Conservation (phyloP, 2,329 filamentous ascomycete genomes). For the Alternaria tenuissima region DNA sequence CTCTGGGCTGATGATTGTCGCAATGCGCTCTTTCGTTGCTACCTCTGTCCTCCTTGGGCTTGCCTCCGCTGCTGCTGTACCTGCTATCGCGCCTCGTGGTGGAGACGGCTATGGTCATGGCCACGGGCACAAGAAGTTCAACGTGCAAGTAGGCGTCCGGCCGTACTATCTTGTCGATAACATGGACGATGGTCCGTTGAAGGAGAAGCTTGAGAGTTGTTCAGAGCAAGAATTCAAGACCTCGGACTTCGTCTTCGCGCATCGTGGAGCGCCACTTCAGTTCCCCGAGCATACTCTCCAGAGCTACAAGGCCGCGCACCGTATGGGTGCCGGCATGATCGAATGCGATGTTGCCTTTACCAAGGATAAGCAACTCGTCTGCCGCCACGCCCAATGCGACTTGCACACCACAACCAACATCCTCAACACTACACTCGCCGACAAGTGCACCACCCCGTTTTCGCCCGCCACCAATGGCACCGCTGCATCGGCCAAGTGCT, state of each 20-base stretch:
- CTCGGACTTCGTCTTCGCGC: conserved; percentile 46
- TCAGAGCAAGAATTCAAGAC: conserved; percentile 48
- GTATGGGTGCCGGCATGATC: conserved; percentile 48
- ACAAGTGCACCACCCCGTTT: conserved; percentile 50
- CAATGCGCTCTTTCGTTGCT: conserved; percentile 41
- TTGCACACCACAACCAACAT: conserved; percentile 52
- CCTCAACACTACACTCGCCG: conserved; percentile 46
- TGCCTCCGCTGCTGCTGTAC: conserved; percentile 40
- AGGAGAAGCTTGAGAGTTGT: conserved; percentile 49
- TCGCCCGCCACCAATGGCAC: conserved; percentile 42
- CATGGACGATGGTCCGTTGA: conserved; percentile 50
- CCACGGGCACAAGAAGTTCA: conserved; percentile 32
- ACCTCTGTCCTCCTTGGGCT: conserved; percentile 38
- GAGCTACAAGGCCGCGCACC: conserved; percentile 42
- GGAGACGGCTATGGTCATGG: conserved; percentile 17
- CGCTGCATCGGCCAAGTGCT: conserved; percentile 70
- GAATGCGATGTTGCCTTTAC: conserved; percentile 53
- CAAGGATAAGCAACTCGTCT: conserved; percentile 49
- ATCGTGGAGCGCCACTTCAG: conserved; percentile 48
- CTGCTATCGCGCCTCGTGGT: conserved; percentile 33
- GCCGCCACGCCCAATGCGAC: conserved; percentile 50
- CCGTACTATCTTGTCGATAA: conserved; percentile 50
- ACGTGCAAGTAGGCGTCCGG: conserved; percentile 47
- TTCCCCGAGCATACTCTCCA: conserved; percentile 49
- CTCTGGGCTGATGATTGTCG: conserved; percentile 17